Evolutionary conservation across 1,284 basidiomycete species (phyloP).

Genomic region (Cryptococcus hybrid): DNA sequence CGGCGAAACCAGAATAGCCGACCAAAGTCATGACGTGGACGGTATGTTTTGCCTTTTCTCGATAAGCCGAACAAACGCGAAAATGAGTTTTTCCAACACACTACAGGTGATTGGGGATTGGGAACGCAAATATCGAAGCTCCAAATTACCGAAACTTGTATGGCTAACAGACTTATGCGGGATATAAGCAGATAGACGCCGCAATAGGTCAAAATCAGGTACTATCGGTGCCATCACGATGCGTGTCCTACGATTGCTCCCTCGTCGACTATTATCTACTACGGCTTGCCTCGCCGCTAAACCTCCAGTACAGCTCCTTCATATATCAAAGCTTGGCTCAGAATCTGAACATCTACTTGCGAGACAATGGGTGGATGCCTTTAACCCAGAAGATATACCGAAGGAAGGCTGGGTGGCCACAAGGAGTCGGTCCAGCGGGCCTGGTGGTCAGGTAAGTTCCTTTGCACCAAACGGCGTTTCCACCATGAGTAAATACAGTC

Average conservation of each 20-base stretch:
- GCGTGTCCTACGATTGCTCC: neutral
- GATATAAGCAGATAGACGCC: too few species aligned
- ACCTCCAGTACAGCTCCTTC: slow-evolving; percentile 6
- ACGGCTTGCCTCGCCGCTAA: neutral
- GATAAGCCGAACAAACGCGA: too few species aligned
- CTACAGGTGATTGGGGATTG: too few species aligned
- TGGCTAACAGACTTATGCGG: too few species aligned
- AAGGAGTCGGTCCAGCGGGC: slow-evolving; percentile 43
- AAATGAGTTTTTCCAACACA: too few species aligned
- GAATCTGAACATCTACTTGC: slow-evolving; percentile 29
- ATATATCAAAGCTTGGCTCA: neutral
- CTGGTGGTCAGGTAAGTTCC: slow-evolving; percentile 43
- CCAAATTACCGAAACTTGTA: too few species aligned
- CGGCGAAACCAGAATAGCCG: too few species aligned
- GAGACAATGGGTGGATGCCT: slow-evolving; percentile 34
- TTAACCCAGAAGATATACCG: slow-evolving; percentile 40
- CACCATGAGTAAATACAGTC: neutral
- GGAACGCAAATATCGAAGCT: too few species aligned
- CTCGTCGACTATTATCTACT: neutral
- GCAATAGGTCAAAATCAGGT: too few species aligned
- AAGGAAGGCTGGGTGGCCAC: slow-evolving; percentile 32
- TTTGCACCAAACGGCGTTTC: slow-evolving; percentile 2
- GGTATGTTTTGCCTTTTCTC: too few species aligned
- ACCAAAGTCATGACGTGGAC: too few species aligned
- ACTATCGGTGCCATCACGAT: too few species aligned